phyloP scores from a whole-genome alignment of 108 stramenopile genomes.

The Cyclotella distinguenda region DNA sequence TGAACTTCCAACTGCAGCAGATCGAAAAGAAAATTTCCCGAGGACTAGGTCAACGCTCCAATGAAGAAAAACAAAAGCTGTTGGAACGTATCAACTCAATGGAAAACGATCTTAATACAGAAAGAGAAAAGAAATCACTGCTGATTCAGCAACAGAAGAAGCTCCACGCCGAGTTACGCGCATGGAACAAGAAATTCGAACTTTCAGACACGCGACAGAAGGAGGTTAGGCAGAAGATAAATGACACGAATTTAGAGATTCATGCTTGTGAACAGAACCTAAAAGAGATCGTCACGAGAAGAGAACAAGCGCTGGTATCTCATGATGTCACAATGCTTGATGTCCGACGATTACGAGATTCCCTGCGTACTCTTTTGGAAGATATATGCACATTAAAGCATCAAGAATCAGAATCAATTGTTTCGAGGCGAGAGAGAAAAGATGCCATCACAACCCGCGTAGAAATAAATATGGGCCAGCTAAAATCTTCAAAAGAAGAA shows the following conservation, averaged over 20 bases:
- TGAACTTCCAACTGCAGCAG: constrained; percentile 85
- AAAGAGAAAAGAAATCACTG: constrained; percentile 50
- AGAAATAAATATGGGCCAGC: constrained; percentile 65
- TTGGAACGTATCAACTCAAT: constrained; percentile 55
- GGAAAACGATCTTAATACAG: constrained; percentile 52
- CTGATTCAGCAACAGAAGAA: constrained; percentile 59
- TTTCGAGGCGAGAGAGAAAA: constrained; percentile 69
- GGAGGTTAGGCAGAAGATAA: constrained; percentile 38
- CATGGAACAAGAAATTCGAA: constrained; percentile 42
- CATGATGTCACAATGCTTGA: constrained; percentile 79
- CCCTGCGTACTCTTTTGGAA: constrained; percentile 58
- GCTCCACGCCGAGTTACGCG: constrained; percentile 62
- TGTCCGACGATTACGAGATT: constrained; percentile 64
- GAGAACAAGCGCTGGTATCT: constrained; percentile 70
- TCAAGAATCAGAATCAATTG: constrained; percentile 57
- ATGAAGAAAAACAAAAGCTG: constrained; percentile 74
- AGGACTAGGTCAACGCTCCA: constrained; percentile 76
- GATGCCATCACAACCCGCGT: constrained; percentile 49
- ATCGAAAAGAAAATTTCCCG: constrained; percentile 83
- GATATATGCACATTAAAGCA: constrained; percentile 73
- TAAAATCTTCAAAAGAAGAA: constrained; percentile 72
- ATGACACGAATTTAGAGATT: constrained; percentile 68
- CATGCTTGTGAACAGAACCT: constrained; percentile 57
- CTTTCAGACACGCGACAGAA: constrained; percentile 24
- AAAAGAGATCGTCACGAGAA: constrained; percentile 31